Conservation (phyloP, 1,284 basidiomycete species). For the Mycosarcoma mackinlayi region DNA sequence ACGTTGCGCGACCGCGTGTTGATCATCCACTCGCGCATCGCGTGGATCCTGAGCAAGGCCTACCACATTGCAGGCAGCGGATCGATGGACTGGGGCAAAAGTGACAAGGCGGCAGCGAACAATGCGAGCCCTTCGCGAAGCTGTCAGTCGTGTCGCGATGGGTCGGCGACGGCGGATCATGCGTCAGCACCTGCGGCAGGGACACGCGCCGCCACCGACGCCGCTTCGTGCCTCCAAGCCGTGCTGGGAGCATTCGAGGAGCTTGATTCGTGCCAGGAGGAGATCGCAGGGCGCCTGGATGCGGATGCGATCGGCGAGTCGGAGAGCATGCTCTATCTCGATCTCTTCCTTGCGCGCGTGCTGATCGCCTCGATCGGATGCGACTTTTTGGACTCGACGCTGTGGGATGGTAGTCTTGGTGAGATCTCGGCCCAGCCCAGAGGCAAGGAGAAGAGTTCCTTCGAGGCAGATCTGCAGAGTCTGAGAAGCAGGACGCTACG, state of each 20-base stretch:
- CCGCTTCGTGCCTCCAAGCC: slow-evolving; percentile 14
- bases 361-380: slow-evolving; percentile 39
- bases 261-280: slow-evolving; percentile 37
- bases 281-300: slow-evolving; percentile 34
- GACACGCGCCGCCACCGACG: slow-evolving; percentile 4
- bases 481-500: slow-evolving; percentile 19
- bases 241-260: slow-evolving; percentile 30
- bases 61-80: slow-evolving; percentile 31
- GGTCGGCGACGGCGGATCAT: not conserved
- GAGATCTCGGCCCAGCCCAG: slow-evolving; percentile 3
- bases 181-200: not conserved
- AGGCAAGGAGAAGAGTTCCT: slow-evolving; percentile 4
- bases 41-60: slow-evolving; percentile 37
- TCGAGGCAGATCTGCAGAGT: slow-evolving; percentile 23
- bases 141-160: slow-evolving; percentile 25
- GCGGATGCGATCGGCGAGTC: slow-evolving; percentile 28
- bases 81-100: slow-evolving; percentile 5
- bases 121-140: slow-evolving; percentile 19
- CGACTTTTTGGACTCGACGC: slow-evolving; percentile 38
- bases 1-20: slow-evolving; percentile 28
- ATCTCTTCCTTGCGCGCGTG: slow-evolving; percentile 27
- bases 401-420: slow-evolving; percentile 39
- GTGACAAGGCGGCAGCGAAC: slow-evolving; percentile 1
- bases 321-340: slow-evolving; percentile 37
- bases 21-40: slow-evolving; percentile 31